Evolutionary conservation across 441 rosid species (phyloP), one percentile per base, ranked within the genome.

Genomic region (Manihot esculenta): DNA sequence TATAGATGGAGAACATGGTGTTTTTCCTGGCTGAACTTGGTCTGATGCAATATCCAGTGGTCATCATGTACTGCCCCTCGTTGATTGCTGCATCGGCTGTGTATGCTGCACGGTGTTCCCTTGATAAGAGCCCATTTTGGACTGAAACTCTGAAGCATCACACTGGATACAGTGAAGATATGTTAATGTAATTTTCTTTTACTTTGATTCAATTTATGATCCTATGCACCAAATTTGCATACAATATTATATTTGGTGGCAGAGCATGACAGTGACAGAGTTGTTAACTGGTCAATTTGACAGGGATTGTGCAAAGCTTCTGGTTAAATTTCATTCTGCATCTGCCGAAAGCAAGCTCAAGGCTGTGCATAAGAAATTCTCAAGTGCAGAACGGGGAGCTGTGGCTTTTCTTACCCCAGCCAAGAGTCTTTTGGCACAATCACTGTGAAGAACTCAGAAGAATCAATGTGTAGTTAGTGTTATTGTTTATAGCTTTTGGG

Each of bases 61-160:
- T 83, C 3, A 58, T 74, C 12, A 77, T 27, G 75, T 86, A 74
- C 78, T 62, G 82, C 23, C 90, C 96, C 26, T 92, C 99, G 0
- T 55, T 84, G 92, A 74, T 92, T 33, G 94, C 97, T 73, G 97
- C 97, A 30, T 89, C 98, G 8, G 97, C 98, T 0, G 96, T 94
- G 10, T 94, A 89, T 72, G 88, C 91, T 5, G 98, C 99, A 60
- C 86, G 97, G 14, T 84, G 87, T 54, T 80, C 83, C 21, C 84
- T 94, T 38, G 79, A 78, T 71, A 79, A 73, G 74, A 77, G 27
- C 1, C 94, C 94, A 2, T 21, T 63, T 30, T 94, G 98, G 99
- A 90, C 84, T 1, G 84, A 82, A 26, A 92, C 98, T 0, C 85
- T 94, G 4, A 81, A 78, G 76, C 82, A 84, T 73, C 92, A 92